A percentile compares a stretch with the other conserved stretches of the same genome.
Evolutionary conservation across 73 alveolate species (phyloP).

Genomic region (Stentor roeselii): DNA sequence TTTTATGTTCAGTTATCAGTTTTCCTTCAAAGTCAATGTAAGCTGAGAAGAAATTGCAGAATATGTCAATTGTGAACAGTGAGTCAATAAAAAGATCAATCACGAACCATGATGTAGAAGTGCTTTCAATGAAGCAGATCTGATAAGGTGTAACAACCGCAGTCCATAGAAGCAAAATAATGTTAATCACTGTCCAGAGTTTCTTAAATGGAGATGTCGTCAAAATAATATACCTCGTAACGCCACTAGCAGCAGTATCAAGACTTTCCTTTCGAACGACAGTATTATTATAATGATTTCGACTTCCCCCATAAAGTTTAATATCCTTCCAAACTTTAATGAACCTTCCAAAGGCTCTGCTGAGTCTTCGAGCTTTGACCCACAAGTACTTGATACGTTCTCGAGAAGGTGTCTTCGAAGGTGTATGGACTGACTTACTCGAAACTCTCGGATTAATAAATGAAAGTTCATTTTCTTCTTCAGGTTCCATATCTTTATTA

Average conservation of each 20-base stretch:
- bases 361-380: not conserved
- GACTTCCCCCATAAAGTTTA: slow-evolving; percentile 16
- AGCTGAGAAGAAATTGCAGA: slow-evolving; percentile 36
- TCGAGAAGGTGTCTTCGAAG: slow-evolving; percentile 1
- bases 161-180: slow-evolving; percentile 47
- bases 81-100: slow-evolving; percentile 40
- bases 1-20: slow-evolving; percentile 27
- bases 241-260: not conserved
- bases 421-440: not conserved
- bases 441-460: not conserved
- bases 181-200: slow-evolving; percentile 49
- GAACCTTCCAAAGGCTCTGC: slow-evolving; percentile 8
- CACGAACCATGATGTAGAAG: slow-evolving; percentile 31
- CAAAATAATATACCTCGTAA: slow-evolving; percentile 28
- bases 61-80: slow-evolving; percentile 37
- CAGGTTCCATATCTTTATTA: too few relatives aligned
- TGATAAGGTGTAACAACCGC: slow-evolving; percentile 65
- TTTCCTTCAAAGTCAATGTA: slow-evolving; percentile 36
- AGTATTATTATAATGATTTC: slow-evolving; percentile 21
- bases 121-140: slow-evolving; percentile 72
- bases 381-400: not conserved
- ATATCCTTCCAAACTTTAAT: slow-evolving; percentile 24
- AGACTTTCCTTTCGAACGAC: slow-evolving; percentile 27
- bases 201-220: slow-evolving; percentile 50
- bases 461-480: not conserved